phyloP scores from a whole-genome alignment of 352 stramenopile species.

The Pythium utonaiense region DNA sequence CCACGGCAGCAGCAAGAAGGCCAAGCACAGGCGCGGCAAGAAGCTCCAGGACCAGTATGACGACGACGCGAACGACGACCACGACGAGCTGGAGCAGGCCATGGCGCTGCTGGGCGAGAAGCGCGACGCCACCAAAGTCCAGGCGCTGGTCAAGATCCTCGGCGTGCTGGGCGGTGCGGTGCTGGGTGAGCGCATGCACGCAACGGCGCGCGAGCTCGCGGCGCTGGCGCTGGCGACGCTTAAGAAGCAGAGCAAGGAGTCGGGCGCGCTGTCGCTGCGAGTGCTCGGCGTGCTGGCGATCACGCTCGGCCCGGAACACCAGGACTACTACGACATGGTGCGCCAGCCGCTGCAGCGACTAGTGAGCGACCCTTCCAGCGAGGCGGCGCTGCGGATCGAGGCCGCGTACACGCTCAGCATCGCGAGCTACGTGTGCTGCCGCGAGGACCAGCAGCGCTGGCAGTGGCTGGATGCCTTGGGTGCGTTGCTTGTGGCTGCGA shows the following conservation, averaged over 20 bases:
- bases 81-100: conserved; percentile 44
- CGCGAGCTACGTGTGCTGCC: conserved; percentile 51
- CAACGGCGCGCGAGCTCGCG: conserved; percentile 37
- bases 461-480: conserved; percentile 52
- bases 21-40: conserved; percentile 11
- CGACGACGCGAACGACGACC: conserved; percentile 5
- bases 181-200: conserved; percentile 37
- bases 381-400: conserved; percentile 44
- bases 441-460: conserved; percentile 61
- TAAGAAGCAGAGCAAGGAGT: conserved; percentile 59
- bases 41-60: conserved; percentile 40
- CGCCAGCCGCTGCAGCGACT: conserved; percentile 38
- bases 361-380: conserved; percentile 33
- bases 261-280: conserved; percentile 39
- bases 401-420: conserved; percentile 57
- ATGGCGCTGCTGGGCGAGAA: conserved; percentile 63
- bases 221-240: conserved; percentile 41
- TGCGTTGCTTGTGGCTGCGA: conserved; percentile 34
- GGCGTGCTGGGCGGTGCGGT: conserved; percentile 35
- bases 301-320: conserved; percentile 52
- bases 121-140: conserved; percentile 54
- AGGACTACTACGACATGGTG: conserved; percentile 50
- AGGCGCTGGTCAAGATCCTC: conserved; percentile 55
- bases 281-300: conserved; percentile 48
- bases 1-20: conserved; percentile 16